These are phyloP conservation scores for Rhodotorula sp. DNA, from an alignment of 1,284 basidiomycete genomes.

Conservation along the genomic window DNA sequence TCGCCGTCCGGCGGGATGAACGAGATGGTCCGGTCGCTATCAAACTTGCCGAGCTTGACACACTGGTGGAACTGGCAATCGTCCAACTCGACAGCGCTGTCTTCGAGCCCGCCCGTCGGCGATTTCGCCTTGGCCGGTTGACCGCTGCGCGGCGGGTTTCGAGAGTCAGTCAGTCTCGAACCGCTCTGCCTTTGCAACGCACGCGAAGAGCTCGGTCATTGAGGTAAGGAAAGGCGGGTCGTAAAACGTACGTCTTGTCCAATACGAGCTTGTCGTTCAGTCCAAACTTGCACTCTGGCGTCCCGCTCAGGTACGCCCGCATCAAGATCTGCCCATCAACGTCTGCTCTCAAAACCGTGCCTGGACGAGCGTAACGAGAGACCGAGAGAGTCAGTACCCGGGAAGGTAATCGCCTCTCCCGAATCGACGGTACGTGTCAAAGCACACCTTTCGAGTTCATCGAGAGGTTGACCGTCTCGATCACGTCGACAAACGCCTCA, in stretches of 20 bases:
- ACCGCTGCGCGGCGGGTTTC: not conserved
- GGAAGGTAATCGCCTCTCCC: not conserved
- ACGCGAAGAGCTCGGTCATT: not conserved
- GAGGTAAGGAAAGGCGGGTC: not conserved
- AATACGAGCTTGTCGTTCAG: slow-evolving; percentile 97
- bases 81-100: slow-evolving; percentile 80
- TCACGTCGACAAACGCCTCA: slow-evolving; percentile 95
- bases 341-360: slow-evolving; percentile 88
- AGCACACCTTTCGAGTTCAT: slow-evolving; percentile 88
- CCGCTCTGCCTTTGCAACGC: too few species aligned
- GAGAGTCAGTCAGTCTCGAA: not conserved
- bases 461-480: slow-evolving; percentile 92
- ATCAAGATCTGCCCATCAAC: slow-evolving; percentile 98
- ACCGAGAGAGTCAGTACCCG: not conserved
- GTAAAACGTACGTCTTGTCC: slow-evolving; percentile 54
- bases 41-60: slow-evolving; percentile 90
- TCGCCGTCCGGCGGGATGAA: slow-evolving; percentile 99
- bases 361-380: slow-evolving; percentile 61
- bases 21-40: slow-evolving; percentile 86
- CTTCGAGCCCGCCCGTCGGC: slow-evolving; percentile 35
- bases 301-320: slow-evolving; percentile 94
- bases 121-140: slow-evolving; percentile 7
- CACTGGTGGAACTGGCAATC: slow-evolving; percentile 99
- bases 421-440: too few species aligned
- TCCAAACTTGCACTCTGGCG: slow-evolving; percentile 97